phyloP scores from a whole-genome alignment of 148 eudicot species.

The Chenopodium formosanum region DNA sequence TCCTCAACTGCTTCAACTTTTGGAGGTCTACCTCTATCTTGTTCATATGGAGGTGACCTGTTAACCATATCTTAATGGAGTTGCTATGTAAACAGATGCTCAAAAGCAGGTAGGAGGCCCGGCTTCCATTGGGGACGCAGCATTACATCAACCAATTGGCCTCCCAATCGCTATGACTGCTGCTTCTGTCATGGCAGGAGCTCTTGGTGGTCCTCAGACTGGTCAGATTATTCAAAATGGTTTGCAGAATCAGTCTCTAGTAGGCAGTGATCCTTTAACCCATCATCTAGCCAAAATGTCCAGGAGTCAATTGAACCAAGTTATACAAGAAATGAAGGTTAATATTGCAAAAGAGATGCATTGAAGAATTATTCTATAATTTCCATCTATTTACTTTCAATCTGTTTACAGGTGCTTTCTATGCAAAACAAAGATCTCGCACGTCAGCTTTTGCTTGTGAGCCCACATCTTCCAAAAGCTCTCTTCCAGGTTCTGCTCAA shows the following conservation, averaged over 20 bases:
- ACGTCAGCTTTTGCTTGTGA: slow-evolving; percentile 66
- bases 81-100: slow-evolving; percentile 42
- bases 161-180: slow-evolving; percentile 77
- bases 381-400: slow-evolving; percentile 22
- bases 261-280: slow-evolving; percentile 77
- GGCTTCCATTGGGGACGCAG: slow-evolving; percentile 44
- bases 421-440: slow-evolving; percentile 79
- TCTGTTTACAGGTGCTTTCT: slow-evolving; percentile 59
- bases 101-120: slow-evolving; percentile 69
- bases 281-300: slow-evolving; percentile 90
- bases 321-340: slow-evolving; percentile 84
- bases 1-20: slow-evolving; percentile 2
- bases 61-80: slow-evolving; percentile 5
- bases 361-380: not conserved
- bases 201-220: slow-evolving; percentile 78
- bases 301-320: slow-evolving; percentile 67
- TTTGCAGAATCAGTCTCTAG: slow-evolving; percentile 45
- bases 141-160: slow-evolving; percentile 68
- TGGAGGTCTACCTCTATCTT: slow-evolving; percentile 11
- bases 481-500: slow-evolving; percentile 67
- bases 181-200: slow-evolving; percentile 83
- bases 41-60: not conserved
- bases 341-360: slow-evolving; percentile 7
- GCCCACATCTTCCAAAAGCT: slow-evolving; percentile 76
- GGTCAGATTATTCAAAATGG: slow-evolving; percentile 51